Conservation (phyloP, 2,329 filamentous ascomycete genomes). For the Epichloe typhina region DNA sequence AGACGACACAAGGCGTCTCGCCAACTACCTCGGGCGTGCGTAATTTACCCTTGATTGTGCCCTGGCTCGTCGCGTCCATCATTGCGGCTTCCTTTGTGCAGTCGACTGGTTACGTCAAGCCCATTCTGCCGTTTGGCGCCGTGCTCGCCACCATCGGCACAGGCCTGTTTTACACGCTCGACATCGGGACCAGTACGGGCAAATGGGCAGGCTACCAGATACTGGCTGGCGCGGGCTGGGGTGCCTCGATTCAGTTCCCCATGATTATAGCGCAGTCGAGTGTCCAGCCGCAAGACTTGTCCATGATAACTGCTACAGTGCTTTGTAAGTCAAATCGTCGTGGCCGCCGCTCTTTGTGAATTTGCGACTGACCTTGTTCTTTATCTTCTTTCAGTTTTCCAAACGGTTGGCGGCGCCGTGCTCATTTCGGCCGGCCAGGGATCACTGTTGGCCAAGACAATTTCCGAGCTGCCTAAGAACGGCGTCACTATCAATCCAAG, state of each 20-base stretch:
- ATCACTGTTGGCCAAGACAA: not conserved
- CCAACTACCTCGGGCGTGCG: conserved; percentile 29
- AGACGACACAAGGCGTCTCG: conserved; percentile 27
- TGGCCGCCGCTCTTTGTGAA: not conserved
- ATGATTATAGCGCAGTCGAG: conserved; percentile 23
- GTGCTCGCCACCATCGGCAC: conserved; percentile 23
- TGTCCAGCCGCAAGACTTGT: not conserved
- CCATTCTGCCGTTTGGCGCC: conserved; percentile 25
- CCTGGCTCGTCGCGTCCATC: conserved; percentile 15
- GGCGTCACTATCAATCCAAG: not conserved
- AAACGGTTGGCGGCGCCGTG: not conserved
- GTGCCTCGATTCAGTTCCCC: conserved; percentile 26
- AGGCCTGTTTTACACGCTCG: conserved; percentile 30
- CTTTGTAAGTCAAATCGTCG: conserved; percentile 23
- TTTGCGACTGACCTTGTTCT: not conserved
- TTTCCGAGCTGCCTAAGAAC: not conserved
- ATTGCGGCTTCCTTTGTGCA: not conserved
- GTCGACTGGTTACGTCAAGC: conserved; percentile 29
- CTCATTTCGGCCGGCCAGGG: not conserved
- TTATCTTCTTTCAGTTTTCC: not conserved
- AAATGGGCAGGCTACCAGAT: conserved; percentile 33
- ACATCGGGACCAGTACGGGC: conserved; percentile 17
- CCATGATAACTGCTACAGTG: conserved; percentile 12
- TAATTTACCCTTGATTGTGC: conserved; percentile 23
- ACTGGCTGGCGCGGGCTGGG: conserved; percentile 25